A percentile compares a stretch with the other conserved stretches of the same genome.
These are phyloP conservation scores for Melanogaster broomeanus DNA, from an alignment of 768 basidiomycete genomes.

Conservation along the genomic window DNA sequence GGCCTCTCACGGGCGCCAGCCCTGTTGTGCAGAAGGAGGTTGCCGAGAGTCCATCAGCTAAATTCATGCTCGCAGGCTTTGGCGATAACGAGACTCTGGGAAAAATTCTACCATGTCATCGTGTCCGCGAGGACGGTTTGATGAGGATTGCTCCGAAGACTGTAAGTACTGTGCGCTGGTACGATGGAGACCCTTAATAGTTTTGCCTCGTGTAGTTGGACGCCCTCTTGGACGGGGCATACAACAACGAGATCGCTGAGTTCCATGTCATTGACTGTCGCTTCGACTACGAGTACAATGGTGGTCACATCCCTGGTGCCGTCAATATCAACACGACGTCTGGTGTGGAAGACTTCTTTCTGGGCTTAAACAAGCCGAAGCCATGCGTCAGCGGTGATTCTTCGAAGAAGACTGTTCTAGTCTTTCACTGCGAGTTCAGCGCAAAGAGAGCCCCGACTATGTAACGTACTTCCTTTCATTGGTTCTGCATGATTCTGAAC, in stretches of 20 bases:
- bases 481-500: slow-evolving; percentile 6
- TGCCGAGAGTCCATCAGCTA: slow-evolving; percentile 59
- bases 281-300: slow-evolving; percentile 94
- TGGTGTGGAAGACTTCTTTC: slow-evolving; percentile 79
- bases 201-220: slow-evolving; percentile 58
- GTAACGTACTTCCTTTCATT: slow-evolving; percentile 47
- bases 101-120: slow-evolving; percentile 92
- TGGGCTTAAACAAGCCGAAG: slow-evolving; percentile 60
- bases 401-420: slow-evolving; percentile 75
- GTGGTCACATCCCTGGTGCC: slow-evolving; percentile 91
- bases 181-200: background rate
- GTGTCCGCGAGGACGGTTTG: slow-evolving; percentile 91
- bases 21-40: slow-evolving; percentile 44
- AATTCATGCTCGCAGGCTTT: slow-evolving; percentile 68
- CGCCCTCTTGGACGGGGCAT: slow-evolving; percentile 74
- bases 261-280: slow-evolving; percentile 94
- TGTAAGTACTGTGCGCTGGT: slow-evolving; percentile 45
- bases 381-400: slow-evolving; percentile 76
- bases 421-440: slow-evolving; percentile 99
- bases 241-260: slow-evolving; percentile 58
- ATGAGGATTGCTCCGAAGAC: slow-evolving; percentile 86
- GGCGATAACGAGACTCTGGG: slow-evolving; percentile 92
- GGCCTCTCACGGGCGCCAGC: slow-evolving; percentile 69
- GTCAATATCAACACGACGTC: slow-evolving; percentile 85
- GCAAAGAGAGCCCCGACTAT: slow-evolving; percentile 95